Conservation (phyloP, 1,284 basidiomycete genomes). For the Rhodotorula sp. region DNA sequence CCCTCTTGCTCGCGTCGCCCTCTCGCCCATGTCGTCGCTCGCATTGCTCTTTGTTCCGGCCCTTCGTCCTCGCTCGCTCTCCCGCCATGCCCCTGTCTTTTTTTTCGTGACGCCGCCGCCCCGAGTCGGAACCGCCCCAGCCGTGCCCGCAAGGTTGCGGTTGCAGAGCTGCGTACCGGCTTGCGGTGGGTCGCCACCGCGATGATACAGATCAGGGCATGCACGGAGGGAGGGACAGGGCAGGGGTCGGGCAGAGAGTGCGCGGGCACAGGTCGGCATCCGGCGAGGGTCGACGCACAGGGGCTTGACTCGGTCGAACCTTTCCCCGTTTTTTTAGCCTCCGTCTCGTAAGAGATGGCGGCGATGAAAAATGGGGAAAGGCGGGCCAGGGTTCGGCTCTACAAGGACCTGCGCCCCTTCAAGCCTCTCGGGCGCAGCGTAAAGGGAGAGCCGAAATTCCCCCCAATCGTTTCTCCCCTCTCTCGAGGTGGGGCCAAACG, state of each 20-base stretch:
- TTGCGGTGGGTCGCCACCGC: neutral
- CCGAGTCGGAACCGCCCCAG: neutral
- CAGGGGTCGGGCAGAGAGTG: neutral
- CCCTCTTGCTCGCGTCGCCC: slow-evolving; percentile 1
- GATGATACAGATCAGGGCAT: neutral
- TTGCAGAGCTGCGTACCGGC: slow-evolving; percentile 1
- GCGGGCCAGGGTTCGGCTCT: slow-evolving; percentile 8
- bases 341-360: neutral
- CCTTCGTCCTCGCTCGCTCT: slow-evolving; percentile 1
- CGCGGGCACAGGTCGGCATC: neutral
- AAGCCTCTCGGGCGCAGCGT: slow-evolving; percentile 10
- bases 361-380: neutral
- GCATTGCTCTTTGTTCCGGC: neutral
- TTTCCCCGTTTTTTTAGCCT: too few species aligned
- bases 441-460: slow-evolving; percentile 34
- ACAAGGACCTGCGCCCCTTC: slow-evolving; percentile 12
- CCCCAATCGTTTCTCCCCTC: neutral
- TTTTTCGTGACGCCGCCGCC: neutral
- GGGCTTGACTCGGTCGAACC: neutral
- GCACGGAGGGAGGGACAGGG: neutral
- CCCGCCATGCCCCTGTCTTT: too few species aligned
- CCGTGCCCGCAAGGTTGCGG: too few species aligned
- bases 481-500: neutral
- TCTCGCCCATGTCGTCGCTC: neutral
- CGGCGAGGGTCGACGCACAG: slow-evolving; percentile 3